Percentiles rank a stretch among this genome's conserved stretches.
Evolutionary conservation across 805 yeast species (phyloP).

Genomic region (Teunomyces panamensis): DNA sequence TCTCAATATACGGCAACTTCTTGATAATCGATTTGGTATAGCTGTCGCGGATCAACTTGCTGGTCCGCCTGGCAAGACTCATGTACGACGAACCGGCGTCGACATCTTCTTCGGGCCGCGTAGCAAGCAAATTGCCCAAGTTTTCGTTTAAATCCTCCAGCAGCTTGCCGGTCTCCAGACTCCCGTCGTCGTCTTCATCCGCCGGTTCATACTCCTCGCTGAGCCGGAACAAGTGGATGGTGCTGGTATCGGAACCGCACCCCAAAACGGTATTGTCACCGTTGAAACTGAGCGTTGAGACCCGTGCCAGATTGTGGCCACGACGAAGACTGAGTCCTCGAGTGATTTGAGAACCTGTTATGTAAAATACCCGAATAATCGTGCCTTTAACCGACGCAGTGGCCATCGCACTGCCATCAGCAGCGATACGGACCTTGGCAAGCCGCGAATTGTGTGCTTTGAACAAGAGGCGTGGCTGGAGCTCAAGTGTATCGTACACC

Average conservation of each 20-base stretch:
- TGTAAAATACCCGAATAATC: constrained; percentile 32
- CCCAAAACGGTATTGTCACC: constrained; percentile 32
- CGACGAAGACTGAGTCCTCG: constrained; percentile 36
- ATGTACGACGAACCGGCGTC: constrained; percentile 12
- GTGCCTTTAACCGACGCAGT: constrained; percentile 45
- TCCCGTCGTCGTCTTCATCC: constrained; percentile 15
- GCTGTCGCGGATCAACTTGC: constrained; percentile 29
- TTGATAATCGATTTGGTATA: constrained; percentile 38
- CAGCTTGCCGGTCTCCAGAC: constrained; percentile 16
- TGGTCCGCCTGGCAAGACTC: constrained; percentile 9
- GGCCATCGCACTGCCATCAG: constrained; percentile 28
- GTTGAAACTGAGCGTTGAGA: constrained; percentile 35
- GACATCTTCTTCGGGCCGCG: constrained; percentile 9
- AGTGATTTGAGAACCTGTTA: constrained; percentile 13
- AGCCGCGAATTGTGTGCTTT: constrained; percentile 40
- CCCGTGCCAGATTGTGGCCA: constrained; percentile 37
- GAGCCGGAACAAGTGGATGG: constrained; percentile 39
- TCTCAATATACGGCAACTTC: constrained; percentile 40
- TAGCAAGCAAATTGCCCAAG: constrained; percentile 32
- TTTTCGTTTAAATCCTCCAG: constrained; percentile 43
- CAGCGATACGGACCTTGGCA: constrained; percentile 29
- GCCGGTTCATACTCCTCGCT: constrained; percentile 8
- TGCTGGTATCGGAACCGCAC: constrained; percentile 39
- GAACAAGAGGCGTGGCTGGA: constrained; percentile 31
- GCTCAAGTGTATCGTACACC: constrained; percentile 36